Base-by-base conservation (phyloP, 2,329 filamentous ascomycete species). In the Ceratocystis eucalypticola region DNA sequence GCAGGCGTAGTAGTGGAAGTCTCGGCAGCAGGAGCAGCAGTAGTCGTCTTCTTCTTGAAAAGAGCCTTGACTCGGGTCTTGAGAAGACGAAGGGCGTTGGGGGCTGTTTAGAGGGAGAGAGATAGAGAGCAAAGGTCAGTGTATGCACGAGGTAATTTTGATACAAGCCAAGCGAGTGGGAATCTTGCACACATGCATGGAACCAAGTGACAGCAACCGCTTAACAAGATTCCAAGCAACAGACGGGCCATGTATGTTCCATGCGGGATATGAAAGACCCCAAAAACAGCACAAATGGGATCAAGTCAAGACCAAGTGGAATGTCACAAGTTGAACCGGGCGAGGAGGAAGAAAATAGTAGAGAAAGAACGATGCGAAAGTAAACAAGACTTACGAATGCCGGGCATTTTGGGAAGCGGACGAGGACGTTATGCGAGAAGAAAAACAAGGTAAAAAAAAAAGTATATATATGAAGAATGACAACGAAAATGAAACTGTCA, bases 61-160 rank as follows among this genome's bases (percentile, higher is more conserved):
- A 76, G 74, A 69, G 75, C 74, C 77, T 79, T 80, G 72, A 84
- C 72, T 79, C 82, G 83, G 72, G 74, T 76, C 79, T 80, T 82
- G 70, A 84, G 70, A 75, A 82, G 82, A 72, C 80, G 79, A 68
- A 84, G 74, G 44, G 80, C 79, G 69, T 78, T 75, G 62, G 77
- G 74, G 65, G 81, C 81, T 83, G 17, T 65, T 30, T 55, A 28
- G 5, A 41, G 22, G 53, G 17, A 44, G 37, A 22, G 57, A 33
- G 25, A 33, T 45, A 41, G 37, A 44, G 12, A 48, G 55, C 22
- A 5, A 17, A 28, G 22, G 61, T 33, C 8, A 50, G 46, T 15
- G 8, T 10, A 7, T 28, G 30, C 30, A 48, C 17, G 25, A 17
- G 28, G n/a, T 41, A 46, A 41, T 15, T 41, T 41, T 15, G 22